These are phyloP conservation scores for Alternaria triticimaculans DNA, from an alignment of 2,329 filamentous ascomycete species.

Conservation along the genomic window DNA sequence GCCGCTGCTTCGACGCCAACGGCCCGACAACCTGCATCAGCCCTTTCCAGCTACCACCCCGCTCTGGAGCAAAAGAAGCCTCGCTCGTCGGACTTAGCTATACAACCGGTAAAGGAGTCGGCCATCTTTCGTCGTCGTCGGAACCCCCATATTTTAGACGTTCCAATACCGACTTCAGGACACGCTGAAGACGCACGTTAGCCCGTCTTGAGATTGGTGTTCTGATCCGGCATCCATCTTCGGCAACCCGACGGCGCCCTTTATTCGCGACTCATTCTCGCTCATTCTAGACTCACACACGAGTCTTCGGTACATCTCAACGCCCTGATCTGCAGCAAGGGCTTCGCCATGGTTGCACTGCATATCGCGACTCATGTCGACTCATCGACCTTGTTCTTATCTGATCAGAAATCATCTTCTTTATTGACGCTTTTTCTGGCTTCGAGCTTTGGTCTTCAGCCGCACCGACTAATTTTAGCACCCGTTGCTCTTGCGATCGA, in stretches of 20 bases:
- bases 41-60: background rate
- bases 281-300: constrained; percentile 6
- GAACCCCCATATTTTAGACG: background rate
- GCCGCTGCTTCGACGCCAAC: background rate
- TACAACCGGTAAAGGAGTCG: background rate
- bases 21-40: background rate
- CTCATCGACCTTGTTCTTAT: background rate
- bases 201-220: background rate
- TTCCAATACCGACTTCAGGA: background rate
- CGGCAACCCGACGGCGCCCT: background rate
- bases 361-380: background rate
- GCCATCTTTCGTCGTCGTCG: background rate
- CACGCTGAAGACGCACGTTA: background rate
- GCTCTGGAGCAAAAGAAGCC: background rate
- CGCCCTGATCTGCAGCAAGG: background rate
- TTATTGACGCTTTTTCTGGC: background rate
- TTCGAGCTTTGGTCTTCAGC: background rate
- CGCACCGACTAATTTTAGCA: background rate
- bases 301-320: background rate
- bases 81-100: background rate
- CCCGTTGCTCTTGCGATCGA: background rate
- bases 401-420: background rate
- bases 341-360: background rate
- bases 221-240: background rate
- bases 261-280: constrained; percentile 7